phyloP scores from a whole-genome alignment of 495 filamentous ascomycete genomes.

The Cryomyces antarcticus region DNA sequence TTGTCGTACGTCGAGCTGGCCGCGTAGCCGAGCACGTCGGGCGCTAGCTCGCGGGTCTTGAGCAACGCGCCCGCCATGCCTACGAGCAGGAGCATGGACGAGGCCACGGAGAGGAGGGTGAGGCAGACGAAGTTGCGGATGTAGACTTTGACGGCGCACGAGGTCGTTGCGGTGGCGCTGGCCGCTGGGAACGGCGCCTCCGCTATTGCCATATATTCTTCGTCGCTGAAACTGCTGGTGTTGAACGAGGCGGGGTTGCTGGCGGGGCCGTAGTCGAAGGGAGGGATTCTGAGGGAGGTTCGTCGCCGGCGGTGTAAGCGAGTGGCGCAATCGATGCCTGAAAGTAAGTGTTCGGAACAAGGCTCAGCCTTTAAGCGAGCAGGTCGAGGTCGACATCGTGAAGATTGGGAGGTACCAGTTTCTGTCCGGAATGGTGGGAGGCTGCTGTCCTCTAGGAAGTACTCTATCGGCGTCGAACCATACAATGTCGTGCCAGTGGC shows the following conservation, averaged over 20 bases:
- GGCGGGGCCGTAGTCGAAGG: conserved; percentile 8
- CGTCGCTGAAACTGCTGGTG: neutral
- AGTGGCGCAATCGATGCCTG: conserved; percentile 1
- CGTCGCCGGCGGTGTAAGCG: no score
- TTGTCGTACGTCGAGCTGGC: conserved; percentile 13
- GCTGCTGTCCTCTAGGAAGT: neutral
- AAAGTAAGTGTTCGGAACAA: conserved; percentile 9
- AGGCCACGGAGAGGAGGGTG: conserved; percentile 3
- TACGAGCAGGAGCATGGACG: conserved; percentile 3
- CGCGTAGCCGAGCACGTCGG: conserved; percentile 10
- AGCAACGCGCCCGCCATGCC: conserved; percentile 3
- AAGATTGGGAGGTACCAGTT: no score
- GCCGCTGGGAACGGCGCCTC: conserved; percentile 5
- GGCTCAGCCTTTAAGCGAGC: conserved; percentile 5
- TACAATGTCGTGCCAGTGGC: no score
- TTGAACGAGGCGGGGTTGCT: conserved; percentile 1
- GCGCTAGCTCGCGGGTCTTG: conserved; percentile 4
- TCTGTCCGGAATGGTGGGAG: no score
- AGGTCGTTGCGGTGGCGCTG: conserved; percentile 5
- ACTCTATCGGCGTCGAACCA: neutral
- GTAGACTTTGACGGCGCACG: conserved; percentile 2
- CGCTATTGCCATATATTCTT: neutral
- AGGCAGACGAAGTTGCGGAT: conserved; percentile 8
- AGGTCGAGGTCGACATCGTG: conserved; percentile 1
- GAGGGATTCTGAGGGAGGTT: neutral